Evolutionary conservation across 257 asterid species (phyloP).

Genomic region (Przewalskia tangutica): DNA sequence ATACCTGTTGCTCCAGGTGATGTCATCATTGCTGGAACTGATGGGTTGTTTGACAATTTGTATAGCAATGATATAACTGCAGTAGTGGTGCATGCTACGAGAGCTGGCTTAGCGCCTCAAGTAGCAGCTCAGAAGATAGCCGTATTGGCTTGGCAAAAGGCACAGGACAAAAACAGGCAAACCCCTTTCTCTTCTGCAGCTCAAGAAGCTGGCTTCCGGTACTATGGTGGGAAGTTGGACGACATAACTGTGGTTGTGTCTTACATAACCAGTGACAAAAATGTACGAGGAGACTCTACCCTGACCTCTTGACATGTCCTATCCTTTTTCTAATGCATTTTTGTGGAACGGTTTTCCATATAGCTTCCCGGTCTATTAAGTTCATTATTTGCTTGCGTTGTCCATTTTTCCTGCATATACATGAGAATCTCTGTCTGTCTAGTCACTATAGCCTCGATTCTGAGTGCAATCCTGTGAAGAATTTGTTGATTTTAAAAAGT

Average conservation of each 20-base stretch:
- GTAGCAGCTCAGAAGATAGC: slow-evolving; percentile 90
- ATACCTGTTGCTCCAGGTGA: slow-evolving; percentile 90
- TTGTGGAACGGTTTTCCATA: background rate
- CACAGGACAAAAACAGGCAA: slow-evolving; percentile 78
- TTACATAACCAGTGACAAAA: slow-evolving; percentile 49
- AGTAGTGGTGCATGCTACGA: slow-evolving; percentile 71
- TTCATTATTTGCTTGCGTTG: background rate
- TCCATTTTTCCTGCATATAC: background rate
- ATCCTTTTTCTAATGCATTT: background rate
- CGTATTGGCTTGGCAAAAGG: slow-evolving; percentile 84
- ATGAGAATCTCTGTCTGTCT: background rate
- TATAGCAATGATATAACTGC: slow-evolving; percentile 76
- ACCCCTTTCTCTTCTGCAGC: slow-evolving; percentile 97
- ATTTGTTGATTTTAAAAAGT: background rate
- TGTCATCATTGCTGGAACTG: slow-evolving; percentile 91
- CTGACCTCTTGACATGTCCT: background rate
- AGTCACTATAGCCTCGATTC: background rate
- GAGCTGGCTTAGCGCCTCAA: slow-evolving; percentile 88
- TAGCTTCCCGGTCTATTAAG: background rate
- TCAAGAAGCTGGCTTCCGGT: slow-evolving; percentile 90
- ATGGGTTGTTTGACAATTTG: slow-evolving; percentile 94
- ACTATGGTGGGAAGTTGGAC: slow-evolving; percentile 91
- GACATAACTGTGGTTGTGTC: slow-evolving; percentile 90
- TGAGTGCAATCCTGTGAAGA: background rate
- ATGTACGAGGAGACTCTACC: slow-evolving; percentile 22